Evolutionary conservation across 257 asterid genomes (phyloP), one percentile per base, ranked within the genome.

Genomic region (Jacaranda copaia): DNA sequence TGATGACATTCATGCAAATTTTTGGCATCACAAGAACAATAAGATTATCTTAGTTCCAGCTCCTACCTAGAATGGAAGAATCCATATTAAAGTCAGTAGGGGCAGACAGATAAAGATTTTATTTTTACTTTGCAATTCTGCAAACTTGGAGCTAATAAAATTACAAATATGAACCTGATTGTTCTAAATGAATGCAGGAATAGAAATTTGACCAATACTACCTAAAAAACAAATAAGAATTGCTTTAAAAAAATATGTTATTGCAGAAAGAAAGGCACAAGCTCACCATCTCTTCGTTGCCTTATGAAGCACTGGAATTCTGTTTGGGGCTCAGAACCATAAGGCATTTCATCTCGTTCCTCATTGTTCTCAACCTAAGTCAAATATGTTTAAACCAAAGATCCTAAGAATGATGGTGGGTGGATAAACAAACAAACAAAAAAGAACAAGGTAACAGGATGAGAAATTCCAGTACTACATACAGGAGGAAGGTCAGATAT

Each of bases 401-500:
- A 61, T 40, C 36, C 9, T 11, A 11, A 48, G 38, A 42, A 32
- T 0, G 5, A 70, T 38, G 32, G 16, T 18, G 4, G 51, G 32
- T 1, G 32, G 32, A 25, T 2, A 25, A 25, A 2, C 32, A 25
- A 25, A 25, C 1, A 25, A 25, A 25, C 32, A 2, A 4, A 0
- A 57, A 71, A n/a, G n/a, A n/a, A 65, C 6, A 16, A 42, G 40
- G 13, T 39, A 52, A 48, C 3, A 19, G 8, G 25, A 51, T 25
- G 61, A 61, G 40, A 68, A 11, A 36, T 0, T 40, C 20, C n/a
- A 83, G 46, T 49, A 42, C 5, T 42, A 71, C 92, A 56, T 75
- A 94, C 97, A 7, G 9, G 72, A 32, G 98, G 98, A 16, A 92
- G 97, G 82, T 92, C 98, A 6, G 93, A 88, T 51, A 94, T 85